Percentiles rank a stretch among this genome's conserved stretches.
phyloP scores from a whole-genome alignment of 352 stramenopile genomes.

The Thalassiosira livingstoniorum region DNA sequence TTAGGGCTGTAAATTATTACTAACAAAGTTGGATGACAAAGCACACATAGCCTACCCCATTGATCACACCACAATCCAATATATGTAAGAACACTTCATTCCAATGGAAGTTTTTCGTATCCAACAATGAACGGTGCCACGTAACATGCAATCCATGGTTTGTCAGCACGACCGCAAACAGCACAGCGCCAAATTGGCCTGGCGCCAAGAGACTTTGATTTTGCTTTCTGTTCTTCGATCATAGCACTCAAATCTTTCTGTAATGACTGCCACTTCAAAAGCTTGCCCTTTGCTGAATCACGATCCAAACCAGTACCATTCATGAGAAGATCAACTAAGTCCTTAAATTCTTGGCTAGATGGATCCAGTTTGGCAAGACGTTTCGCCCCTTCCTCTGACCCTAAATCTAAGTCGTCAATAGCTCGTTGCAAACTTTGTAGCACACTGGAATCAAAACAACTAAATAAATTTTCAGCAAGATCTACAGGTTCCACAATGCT shows the following conservation, averaged over 20 bases:
- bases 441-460: constrained; percentile 11
- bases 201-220: constrained; percentile 30
- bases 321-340: constrained; percentile 22
- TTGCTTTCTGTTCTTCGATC: constrained; percentile 33
- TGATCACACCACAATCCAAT: too few species aligned
- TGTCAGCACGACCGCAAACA: constrained; percentile 32
- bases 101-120: constrained; percentile 38
- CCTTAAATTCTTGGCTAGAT: constrained; percentile 29
- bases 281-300: constrained; percentile 22
- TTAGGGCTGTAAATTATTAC: too few species aligned
- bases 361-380: constrained; percentile 13
- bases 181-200: constrained; percentile 34
- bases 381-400: constrained; percentile 33
- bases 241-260: constrained; percentile 33
- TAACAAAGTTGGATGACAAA: too few species aligned
- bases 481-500: constrained; percentile 2
- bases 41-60: too few species aligned
- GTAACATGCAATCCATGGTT: constrained; percentile 40
- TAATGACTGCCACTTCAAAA: constrained; percentile 32
- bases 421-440: constrained; percentile 24
- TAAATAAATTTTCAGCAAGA: constrained; percentile 15
- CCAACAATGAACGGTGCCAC: constrained; percentile 37
- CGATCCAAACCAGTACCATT: constrained; percentile 10
- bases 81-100: too few species aligned
- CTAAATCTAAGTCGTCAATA: constrained; percentile 29